A percentile compares a stretch with the other conserved stretches of the same genome.
Conservation (phyloP, 768 basidiomycete genomes). For the Hemileccinum rubropunctum region DNA sequence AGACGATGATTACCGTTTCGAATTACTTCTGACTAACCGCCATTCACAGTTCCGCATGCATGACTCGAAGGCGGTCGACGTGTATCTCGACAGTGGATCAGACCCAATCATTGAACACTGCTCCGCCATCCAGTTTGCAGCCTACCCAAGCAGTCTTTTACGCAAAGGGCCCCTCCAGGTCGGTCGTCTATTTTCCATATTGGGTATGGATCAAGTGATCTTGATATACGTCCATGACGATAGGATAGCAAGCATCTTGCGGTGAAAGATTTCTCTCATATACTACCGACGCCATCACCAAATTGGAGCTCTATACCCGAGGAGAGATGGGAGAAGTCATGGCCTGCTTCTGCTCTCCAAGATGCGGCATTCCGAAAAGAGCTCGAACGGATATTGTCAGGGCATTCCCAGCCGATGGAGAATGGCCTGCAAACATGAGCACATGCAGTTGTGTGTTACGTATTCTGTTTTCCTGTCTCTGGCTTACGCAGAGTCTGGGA, state of each 20-base stretch:
- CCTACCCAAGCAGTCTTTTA: constrained; percentile 49
- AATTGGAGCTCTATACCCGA: constrained; percentile 50
- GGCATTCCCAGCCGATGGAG: neutral
- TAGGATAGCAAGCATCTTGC: constrained; percentile 40
- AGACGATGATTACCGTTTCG: neutral
- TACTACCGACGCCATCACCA: constrained; percentile 71
- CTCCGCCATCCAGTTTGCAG: constrained; percentile 55
- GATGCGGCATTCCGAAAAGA: constrained; percentile 14
- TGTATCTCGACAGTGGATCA: constrained; percentile 65
- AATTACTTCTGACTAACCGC: neutral
- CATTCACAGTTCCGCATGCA: constrained; percentile 81
- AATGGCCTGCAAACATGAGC: neutral
- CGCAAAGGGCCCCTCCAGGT: constrained; percentile 9
- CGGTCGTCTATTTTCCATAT: neutral
- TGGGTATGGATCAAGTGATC: neutral
- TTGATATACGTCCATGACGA: neutral
- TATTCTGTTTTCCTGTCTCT: neutral
- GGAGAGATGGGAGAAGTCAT: constrained; percentile 13
- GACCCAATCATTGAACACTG: constrained; percentile 84
- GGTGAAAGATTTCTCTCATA: constrained; percentile 86
- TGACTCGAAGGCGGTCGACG: constrained; percentile 56
- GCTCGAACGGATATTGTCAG: constrained; percentile 18
- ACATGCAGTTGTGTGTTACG: neutral
- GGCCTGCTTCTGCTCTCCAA: constrained; percentile 22
- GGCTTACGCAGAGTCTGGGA: constrained; percentile 47